A percentile compares a stretch with the other conserved stretches of the same genome.
phyloP scores from a whole-genome alignment of 2,329 filamentous ascomycete species.

The Monosporascus sp. region DNA sequence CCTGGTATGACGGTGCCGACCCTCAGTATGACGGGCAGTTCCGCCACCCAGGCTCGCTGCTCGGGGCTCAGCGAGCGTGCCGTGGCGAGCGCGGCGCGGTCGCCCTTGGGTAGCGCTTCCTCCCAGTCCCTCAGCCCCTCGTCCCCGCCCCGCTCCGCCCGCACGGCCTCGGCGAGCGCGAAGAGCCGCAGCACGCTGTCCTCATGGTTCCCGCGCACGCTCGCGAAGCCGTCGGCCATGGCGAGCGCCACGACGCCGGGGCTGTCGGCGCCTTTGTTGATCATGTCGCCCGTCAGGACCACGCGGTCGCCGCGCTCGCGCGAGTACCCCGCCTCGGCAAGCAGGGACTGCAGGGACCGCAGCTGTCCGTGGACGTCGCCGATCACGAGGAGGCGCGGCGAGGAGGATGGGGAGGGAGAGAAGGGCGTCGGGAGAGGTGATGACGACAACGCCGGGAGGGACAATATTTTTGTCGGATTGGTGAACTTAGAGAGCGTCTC shows the following conservation, averaged over 20 bases:
- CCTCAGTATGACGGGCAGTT: slow-evolving; percentile 72
- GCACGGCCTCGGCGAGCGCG: slow-evolving; percentile 12
- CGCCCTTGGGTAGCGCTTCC: slow-evolving; percentile 26
- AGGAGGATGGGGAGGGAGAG: neutral
- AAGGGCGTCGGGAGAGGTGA: neutral
- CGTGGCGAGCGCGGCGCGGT: slow-evolving; percentile 45
- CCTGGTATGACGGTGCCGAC: slow-evolving; percentile 50
- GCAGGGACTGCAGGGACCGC: slow-evolving; percentile 58
- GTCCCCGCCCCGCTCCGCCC: slow-evolving; percentile 43
- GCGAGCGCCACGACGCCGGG: slow-evolving; percentile 71
- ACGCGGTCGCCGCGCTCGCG: slow-evolving; percentile 63
- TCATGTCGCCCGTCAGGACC: slow-evolving; percentile 71
- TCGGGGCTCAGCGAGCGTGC: slow-evolving; percentile 47
- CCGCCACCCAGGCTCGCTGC: slow-evolving; percentile 65
- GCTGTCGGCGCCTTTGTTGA: slow-evolving; percentile 85
- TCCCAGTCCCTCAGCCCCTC: slow-evolving; percentile 8
- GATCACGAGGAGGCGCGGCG: slow-evolving; percentile 68
- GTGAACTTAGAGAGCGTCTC: neutral
- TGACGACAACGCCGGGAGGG: neutral
- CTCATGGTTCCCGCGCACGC: slow-evolving; percentile 90
- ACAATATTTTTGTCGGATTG: neutral
- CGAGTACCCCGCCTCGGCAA: slow-evolving; percentile 60
- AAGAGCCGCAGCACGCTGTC: slow-evolving; percentile 62
- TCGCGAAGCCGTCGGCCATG: slow-evolving; percentile 68
- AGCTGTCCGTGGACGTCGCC: slow-evolving; percentile 93